Conservation (phyloP, 2,329 filamentous ascomycete species). For the Arthrobotrys iridis region DNA sequence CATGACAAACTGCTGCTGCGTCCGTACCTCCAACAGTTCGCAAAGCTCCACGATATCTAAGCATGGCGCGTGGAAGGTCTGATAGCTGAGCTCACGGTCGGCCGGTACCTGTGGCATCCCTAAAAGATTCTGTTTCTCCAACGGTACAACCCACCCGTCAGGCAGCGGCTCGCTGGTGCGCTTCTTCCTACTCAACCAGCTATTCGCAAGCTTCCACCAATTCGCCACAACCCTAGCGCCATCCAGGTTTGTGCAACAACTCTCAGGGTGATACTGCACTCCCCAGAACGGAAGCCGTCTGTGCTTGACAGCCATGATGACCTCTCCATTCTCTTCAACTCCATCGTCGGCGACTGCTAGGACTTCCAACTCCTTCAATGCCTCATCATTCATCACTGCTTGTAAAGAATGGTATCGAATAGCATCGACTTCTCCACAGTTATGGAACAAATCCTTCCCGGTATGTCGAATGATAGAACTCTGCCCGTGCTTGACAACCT, state of each 20-base stretch:
- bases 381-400: constrained; percentile 57
- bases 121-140: constrained; percentile 53
- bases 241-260: constrained; percentile 78
- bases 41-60: constrained; percentile 54
- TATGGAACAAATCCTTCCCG: constrained; percentile 72
- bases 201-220: constrained; percentile 76
- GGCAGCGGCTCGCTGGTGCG: constrained; percentile 48
- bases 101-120: neutral
- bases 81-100: neutral
- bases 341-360: constrained; percentile 60
- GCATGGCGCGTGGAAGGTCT: constrained; percentile 41
- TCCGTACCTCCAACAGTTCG: constrained; percentile 56
- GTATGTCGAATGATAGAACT: constrained; percentile 74
- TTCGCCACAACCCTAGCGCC: constrained; percentile 74
- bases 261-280: constrained; percentile 91
- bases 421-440: constrained; percentile 62
- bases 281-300: constrained; percentile 79
- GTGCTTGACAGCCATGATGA: constrained; percentile 83
- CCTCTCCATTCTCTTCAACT: constrained; percentile 64
- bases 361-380: constrained; percentile 58
- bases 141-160: constrained; percentile 54
- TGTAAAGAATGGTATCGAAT: constrained; percentile 63
- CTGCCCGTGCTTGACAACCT: constrained; percentile 83
- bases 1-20: constrained; percentile 56
- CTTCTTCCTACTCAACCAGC: constrained; percentile 67